Percentiles rank a stretch among this genome's conserved stretches.
Evolutionary conservation across 495 filamentous ascomycete genomes (phyloP).

Genomic region (Podospora pseudoanserina): DNA sequence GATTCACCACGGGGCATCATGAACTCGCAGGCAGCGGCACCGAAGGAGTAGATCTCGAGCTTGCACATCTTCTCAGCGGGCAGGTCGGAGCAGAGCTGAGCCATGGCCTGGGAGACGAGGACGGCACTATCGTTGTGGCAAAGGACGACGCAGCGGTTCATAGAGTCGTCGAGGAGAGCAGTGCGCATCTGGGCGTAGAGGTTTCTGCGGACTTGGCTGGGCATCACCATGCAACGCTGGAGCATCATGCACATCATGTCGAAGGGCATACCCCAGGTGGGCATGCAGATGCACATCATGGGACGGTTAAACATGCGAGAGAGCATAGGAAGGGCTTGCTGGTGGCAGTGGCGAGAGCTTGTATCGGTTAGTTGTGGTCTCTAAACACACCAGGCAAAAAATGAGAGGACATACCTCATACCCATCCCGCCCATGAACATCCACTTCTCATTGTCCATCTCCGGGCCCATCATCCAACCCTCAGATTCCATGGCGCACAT

Average conservation of each 20-base stretch:
- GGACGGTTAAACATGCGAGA: constrained; percentile 35
- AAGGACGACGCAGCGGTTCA: constrained; percentile 36
- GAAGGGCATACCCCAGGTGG: constrained; percentile 32
- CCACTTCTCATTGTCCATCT: constrained; percentile 35
- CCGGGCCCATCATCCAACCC: constrained; percentile 28
- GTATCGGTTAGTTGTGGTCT: neutral
- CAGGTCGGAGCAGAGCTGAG: constrained; percentile 39
- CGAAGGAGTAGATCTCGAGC: constrained; percentile 45
- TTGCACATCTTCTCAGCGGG: constrained; percentile 34
- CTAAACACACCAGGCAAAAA: neutral
- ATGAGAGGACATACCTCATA: constrained; percentile 21
- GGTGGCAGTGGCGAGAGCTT: constrained; percentile 26
- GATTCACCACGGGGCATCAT: constrained; percentile 31
- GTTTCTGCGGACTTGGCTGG: constrained; percentile 23
- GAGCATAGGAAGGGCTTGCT: constrained; percentile 27
- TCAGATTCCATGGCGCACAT: constrained; percentile 17
- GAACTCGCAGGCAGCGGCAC: constrained; percentile 39
- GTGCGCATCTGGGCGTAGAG: constrained; percentile 34
- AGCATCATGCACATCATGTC: constrained; percentile 32
- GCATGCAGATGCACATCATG: constrained; percentile 33
- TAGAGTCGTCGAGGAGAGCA: constrained; percentile 35
- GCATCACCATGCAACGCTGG: constrained; percentile 30
- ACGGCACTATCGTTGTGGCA: constrained; percentile 35
- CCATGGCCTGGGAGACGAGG: constrained; percentile 32
- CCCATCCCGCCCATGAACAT: constrained; percentile 36